phyloP scores from a whole-genome alignment of 2,329 filamentous ascomycete species.

The Dothistroma pini region DNA sequence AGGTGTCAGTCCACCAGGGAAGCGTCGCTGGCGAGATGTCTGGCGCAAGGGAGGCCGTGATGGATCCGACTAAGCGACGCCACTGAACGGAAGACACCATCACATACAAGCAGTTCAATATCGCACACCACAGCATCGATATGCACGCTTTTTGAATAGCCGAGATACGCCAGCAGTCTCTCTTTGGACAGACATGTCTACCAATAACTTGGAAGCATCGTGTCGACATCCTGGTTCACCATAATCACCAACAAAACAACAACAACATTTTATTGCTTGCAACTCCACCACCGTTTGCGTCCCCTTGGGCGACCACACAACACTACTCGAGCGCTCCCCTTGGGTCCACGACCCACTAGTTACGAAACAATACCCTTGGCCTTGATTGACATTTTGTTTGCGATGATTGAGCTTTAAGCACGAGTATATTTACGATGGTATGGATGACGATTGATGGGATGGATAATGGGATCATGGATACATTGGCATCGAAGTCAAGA shows the following conservation, averaged over 20 bases:
- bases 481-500: neutral
- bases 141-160: neutral
- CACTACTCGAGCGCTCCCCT: neutral
- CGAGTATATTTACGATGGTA: neutral
- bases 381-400: neutral
- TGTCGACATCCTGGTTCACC: neutral
- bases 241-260: neutral
- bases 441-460: neutral
- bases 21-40: conserved; percentile 33
- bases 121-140: neutral
- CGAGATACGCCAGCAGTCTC: conserved; percentile 8
- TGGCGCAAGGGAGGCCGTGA: conserved; percentile 29
- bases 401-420: neutral
- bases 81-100: neutral
- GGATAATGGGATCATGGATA: neutral
- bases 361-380: neutral
- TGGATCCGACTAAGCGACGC: conserved; percentile 5
- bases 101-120: neutral
- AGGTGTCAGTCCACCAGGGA: conserved; percentile 24
- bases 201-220: neutral
- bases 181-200: conserved; percentile 7
- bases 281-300: neutral
- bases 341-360: neutral
- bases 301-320: neutral
- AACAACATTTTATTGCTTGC: neutral